phyloP scores from a whole-genome alignment of 768 basidiomycete species.

The Podaxis sp. region DNA sequence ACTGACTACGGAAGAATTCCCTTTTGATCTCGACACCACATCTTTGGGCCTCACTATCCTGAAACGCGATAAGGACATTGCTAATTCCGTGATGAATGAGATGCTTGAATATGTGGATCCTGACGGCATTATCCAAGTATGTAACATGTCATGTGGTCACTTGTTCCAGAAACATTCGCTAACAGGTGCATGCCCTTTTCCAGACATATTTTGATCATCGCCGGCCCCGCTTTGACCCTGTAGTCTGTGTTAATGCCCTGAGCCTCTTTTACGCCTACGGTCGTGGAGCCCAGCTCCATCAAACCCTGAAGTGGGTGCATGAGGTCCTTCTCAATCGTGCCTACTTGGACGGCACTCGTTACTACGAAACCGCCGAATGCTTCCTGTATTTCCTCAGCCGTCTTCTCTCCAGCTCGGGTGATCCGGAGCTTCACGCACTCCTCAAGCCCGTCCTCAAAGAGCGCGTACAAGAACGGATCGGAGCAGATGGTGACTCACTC shows the following conservation, averaged over 20 bases:
- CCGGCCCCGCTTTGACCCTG: conserved; percentile 51
- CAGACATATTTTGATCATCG: conserved; percentile 54
- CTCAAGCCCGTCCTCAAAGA: conserved; percentile 41
- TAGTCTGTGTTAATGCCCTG: conserved; percentile 50
- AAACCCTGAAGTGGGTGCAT: conserved; percentile 47
- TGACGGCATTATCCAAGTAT: conserved; percentile 52
- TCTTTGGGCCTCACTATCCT: conserved; percentile 49
- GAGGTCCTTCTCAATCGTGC: conserved; percentile 50
- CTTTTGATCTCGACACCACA: conserved; percentile 58
- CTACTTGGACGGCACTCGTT: conserved; percentile 53
- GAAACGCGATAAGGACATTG: conserved; percentile 27
- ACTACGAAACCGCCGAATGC: conserved; percentile 50
- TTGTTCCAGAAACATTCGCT: neutral
- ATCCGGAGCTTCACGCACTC: conserved; percentile 33
- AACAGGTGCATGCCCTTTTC: neutral
- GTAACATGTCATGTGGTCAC: conserved; percentile 4
- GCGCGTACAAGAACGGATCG: conserved; percentile 48
- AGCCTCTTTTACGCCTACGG: conserved; percentile 49
- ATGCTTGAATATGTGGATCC: conserved; percentile 49
- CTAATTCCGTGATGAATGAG: conserved; percentile 50
- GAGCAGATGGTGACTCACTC: conserved; percentile 48
- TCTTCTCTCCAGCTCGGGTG: conserved; percentile 33
- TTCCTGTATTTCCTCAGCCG: conserved; percentile 53
- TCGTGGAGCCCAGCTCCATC: conserved; percentile 41
- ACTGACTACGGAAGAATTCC: conserved; percentile 48